phyloP scores from a whole-genome alignment of 495 filamentous ascomycete genomes.

The Trypethelium eluteriae region DNA sequence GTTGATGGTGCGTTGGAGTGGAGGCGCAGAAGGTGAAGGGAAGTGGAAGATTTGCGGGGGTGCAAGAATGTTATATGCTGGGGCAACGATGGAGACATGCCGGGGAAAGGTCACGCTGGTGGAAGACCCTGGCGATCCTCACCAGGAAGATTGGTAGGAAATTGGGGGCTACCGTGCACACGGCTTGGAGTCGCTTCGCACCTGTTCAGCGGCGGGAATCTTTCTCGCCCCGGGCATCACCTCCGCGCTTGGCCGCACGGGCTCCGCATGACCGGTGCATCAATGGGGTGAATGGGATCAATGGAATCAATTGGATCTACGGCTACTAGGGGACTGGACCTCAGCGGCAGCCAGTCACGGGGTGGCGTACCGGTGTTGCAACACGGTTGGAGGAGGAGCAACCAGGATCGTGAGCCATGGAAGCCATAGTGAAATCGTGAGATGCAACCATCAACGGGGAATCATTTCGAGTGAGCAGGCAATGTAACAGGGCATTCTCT shows the following conservation, averaged over 20 bases:
- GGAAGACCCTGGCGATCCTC: constrained; percentile 2
- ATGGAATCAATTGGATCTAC: not conserved
- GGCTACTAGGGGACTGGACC: too few species aligned
- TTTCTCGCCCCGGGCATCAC: not conserved
- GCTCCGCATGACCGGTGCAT: constrained; percentile 1
- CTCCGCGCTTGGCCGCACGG: not conserved
- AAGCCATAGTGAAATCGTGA: not conserved
- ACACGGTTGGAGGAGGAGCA: not conserved
- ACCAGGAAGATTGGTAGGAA: not conserved
- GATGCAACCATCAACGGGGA: constrained; percentile 10
- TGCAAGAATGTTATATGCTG: not conserved
- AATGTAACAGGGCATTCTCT: constrained; percentile 1
- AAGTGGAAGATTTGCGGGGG: not conserved
- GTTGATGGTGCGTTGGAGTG: not conserved
- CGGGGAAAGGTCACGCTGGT: constrained; percentile 6
- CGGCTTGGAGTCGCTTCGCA: not conserved
- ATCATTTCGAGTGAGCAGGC: not conserved
- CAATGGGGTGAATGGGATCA: not conserved
- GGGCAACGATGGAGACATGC: not conserved
- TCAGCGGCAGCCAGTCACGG: not conserved
- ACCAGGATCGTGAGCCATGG: constrained; percentile 6
- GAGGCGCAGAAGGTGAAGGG: constrained; percentile 3
- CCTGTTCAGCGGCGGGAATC: not conserved
- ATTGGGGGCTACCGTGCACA: not conserved
- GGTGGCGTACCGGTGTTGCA: constrained; percentile 7